Percentiles rank a stretch among this genome's conserved stretches.
phyloP scores from a whole-genome alignment of 805 yeast species.

The Spathaspora hagerdaliae region DNA sequence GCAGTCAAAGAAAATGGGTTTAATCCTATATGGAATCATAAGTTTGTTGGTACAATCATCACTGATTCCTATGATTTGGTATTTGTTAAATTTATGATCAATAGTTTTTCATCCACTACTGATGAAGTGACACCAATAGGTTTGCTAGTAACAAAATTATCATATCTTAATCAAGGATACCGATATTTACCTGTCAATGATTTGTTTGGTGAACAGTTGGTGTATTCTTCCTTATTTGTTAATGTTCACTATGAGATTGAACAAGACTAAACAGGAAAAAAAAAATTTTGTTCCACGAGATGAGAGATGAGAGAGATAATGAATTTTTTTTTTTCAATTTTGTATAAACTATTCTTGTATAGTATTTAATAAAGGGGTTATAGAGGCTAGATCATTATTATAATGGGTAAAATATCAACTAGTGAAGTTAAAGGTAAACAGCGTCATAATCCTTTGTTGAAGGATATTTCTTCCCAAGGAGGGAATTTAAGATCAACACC shows the following conservation, averaged over 20 bases:
- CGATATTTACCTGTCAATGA: conserved; percentile 79
- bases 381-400: background rate
- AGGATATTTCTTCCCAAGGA: conserved; percentile 69
- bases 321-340: background rate
- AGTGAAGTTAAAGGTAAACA: conserved; percentile 49
- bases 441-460: conserved; percentile 79
- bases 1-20: conserved; percentile 68
- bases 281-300: no score
- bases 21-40: conserved; percentile 78
- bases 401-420: conserved; percentile 66
- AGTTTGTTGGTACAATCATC: conserved; percentile 39
- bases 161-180: conserved; percentile 71
- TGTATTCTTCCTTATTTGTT: conserved; percentile 49
- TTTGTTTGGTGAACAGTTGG: conserved; percentile 69
- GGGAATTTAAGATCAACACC: conserved; percentile 58
- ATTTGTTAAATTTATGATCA: conserved; percentile 50
- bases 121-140: conserved; percentile 39
- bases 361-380: no score
- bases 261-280: background rate
- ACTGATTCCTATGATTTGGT: conserved; percentile 37
- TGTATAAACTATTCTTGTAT: no score
- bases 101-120: background rate
- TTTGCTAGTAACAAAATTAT: conserved; percentile 53
- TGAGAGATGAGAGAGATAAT: background rate
- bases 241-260: conserved; percentile 20